These are phyloP conservation scores for Diddensiella caesifluorescens DNA, from an alignment of 805 yeast species.

Conservation along the genomic window DNA sequence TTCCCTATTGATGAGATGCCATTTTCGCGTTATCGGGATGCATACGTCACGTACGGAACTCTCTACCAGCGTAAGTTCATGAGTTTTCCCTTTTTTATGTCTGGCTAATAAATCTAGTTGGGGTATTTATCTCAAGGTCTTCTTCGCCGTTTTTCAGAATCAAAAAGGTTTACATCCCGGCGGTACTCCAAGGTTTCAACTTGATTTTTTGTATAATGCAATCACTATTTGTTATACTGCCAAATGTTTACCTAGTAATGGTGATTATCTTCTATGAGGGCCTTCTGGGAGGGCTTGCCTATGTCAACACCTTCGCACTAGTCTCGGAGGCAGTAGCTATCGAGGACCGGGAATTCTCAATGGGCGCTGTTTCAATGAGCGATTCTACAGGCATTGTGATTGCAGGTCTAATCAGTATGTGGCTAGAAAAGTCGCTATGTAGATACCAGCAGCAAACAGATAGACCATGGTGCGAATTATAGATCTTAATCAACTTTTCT, in stretches of 20 bases:
- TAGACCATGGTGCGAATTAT: conserved; percentile 67
- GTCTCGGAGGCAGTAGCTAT: conserved; percentile 56
- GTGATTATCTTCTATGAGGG: conserved; percentile 74
- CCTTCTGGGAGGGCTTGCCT: conserved; percentile 82
- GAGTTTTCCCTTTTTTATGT: not conserved
- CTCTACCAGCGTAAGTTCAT: conserved; percentile 55
- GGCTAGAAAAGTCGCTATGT: conserved; percentile 72
- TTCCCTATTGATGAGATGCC: conserved; percentile 72
- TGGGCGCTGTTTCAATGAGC: conserved; percentile 80
- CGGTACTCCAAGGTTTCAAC: conserved; percentile 64
- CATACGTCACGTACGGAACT: conserved; percentile 86
- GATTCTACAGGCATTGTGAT: conserved; percentile 79
- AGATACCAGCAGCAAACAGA: conserved; percentile 63
- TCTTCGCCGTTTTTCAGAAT: conserved; percentile 65
- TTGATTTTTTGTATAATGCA: conserved; percentile 55
- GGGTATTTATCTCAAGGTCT: conserved; percentile 88
- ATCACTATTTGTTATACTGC: conserved; percentile 53
- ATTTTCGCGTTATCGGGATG: conserved; percentile 67
- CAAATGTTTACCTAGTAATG: conserved; percentile 58
- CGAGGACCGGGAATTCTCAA: conserved; percentile 63
- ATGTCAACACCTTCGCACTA: conserved; percentile 79
- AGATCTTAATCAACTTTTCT: conserved; percentile 28
- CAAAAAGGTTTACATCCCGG: conserved; percentile 51
- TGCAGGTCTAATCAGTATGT: conserved; percentile 71
- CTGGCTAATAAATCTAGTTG: conserved; percentile 36